Percentiles rank a stretch among this genome's conserved stretches.
These are phyloP conservation scores for Coelastrella sp. DNA, from an alignment of 139 green algal genomes.

Conservation along the genomic window DNA sequence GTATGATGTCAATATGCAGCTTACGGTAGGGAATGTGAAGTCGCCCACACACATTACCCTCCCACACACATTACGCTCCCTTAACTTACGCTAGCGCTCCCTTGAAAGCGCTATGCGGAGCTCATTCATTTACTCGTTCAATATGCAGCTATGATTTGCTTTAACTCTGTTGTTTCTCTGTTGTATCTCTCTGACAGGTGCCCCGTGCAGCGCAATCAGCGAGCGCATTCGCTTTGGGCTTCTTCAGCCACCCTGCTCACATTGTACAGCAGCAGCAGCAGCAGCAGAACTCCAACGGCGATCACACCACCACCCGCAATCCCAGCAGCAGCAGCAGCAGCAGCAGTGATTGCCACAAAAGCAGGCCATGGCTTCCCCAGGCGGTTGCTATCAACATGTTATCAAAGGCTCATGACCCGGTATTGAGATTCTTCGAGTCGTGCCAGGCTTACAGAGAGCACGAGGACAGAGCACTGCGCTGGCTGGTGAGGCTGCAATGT, in stretches of 20 bases:
- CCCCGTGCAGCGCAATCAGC: constrained; percentile 58
- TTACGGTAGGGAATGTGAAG: too few species aligned
- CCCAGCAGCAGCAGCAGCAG: constrained; percentile 38
- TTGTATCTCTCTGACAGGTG: too few species aligned
- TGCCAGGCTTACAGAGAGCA: constrained; percentile 61
- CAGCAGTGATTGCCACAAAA: neutral
- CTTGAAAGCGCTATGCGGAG: too few species aligned
- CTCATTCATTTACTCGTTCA: too few species aligned
- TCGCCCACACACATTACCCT: too few species aligned
- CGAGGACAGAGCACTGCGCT: constrained; percentile 56
- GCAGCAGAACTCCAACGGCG: too few species aligned
- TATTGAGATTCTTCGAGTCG: constrained; percentile 71
- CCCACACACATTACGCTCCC: too few species aligned
- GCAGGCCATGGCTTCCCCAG: constrained; percentile 44
- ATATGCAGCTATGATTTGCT: too few species aligned
- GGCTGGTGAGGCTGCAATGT: constrained; percentile 66
- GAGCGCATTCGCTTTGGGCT: constrained; percentile 58
- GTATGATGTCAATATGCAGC: too few species aligned
- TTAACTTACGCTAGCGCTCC: too few species aligned
- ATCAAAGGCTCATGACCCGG: constrained; percentile 61
- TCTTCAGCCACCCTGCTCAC: constrained; percentile 46
- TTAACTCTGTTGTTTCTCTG: too few species aligned
- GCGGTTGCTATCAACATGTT: constrained; percentile 67
- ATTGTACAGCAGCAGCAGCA: constrained; percentile 38
- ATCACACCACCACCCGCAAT: too few species aligned